Conservation (phyloP, 1,284 basidiomycete genomes). For the Rhodotorula mucilaginosa region DNA sequence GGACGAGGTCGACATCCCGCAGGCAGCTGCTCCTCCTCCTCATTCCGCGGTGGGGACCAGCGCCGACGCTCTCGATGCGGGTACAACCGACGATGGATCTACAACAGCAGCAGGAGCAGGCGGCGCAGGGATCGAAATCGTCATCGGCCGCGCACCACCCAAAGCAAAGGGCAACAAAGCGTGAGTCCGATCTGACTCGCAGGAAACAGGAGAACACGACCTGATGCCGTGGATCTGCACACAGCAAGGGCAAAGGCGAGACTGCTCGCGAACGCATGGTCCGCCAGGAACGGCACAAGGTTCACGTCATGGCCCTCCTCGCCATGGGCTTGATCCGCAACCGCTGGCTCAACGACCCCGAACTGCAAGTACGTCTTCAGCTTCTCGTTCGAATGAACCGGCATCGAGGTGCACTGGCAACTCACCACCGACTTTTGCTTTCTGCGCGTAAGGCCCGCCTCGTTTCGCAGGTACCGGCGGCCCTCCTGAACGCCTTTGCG, state of each 20-base stretch:
- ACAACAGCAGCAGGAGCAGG: conserved; percentile 8
- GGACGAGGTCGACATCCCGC: conserved; percentile 60
- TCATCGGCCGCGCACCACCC: conserved; percentile 21
- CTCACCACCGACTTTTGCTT: not conserved
- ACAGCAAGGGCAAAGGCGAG: conserved; percentile 9
- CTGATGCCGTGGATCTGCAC: no score
- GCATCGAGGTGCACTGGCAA: not conserved
- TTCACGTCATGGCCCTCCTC: conserved; percentile 77
- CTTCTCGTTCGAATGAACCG: not conserved
- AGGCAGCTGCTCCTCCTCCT: not conserved
- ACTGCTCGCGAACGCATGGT: conserved; percentile 61
- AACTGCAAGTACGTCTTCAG: conserved; percentile 65
- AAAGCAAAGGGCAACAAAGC: conserved; percentile 30
- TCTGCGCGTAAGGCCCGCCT: conserved; percentile 57
- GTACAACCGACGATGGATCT: conserved; percentile 7
- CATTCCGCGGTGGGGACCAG: no score
- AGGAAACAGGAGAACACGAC: not conserved
- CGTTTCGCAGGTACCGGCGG: conserved; percentile 75
- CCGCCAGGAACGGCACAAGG: conserved; percentile 77
- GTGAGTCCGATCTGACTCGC: conserved; percentile 35
- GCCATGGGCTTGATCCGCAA: conserved; percentile 75
- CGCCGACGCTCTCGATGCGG: not conserved
- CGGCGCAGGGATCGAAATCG: conserved; percentile 43
- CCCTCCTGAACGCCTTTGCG: conserved; percentile 71
- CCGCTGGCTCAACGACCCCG: conserved; percentile 74